A percentile compares a stretch with the other conserved stretches of the same genome.
These are phyloP conservation scores for Sequoiadendron giganteum DNA, from an alignment of 75 land plant genomes.

Conservation along the genomic window DNA sequence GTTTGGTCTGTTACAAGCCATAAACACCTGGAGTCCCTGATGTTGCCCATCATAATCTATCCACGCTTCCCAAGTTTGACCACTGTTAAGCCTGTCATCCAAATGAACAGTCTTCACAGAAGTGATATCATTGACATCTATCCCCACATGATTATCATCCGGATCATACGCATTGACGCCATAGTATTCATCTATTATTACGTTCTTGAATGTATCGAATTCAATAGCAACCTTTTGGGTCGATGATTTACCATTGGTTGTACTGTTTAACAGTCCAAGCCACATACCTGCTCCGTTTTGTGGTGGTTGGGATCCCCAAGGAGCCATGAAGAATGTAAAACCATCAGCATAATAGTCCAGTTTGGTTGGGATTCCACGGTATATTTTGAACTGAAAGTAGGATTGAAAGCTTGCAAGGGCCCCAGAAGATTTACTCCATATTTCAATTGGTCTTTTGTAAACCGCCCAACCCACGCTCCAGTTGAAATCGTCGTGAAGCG, in stretches of 20 bases:
- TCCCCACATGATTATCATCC: conserved; percentile 11
- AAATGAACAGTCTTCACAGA: not conserved
- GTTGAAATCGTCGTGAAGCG: not conserved
- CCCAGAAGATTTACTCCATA: not conserved
- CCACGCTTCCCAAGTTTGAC: not conserved
- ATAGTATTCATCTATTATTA: not conserved
- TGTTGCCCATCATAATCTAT: not conserved
- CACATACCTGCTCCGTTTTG: not conserved
- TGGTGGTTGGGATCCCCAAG: not conserved
- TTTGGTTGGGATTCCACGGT: not conserved
- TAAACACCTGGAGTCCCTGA: not conserved
- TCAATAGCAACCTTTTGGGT: not conserved
- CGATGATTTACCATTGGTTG: not conserved
- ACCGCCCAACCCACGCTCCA: not conserved
- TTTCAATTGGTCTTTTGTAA: not conserved
- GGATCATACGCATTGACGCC: not conserved
- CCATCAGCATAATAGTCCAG: not conserved
- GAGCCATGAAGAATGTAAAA: not conserved
- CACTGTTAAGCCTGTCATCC: not conserved
- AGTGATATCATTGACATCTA: not conserved
- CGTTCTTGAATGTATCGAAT: conserved; percentile 11
- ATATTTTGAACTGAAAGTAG: not conserved
- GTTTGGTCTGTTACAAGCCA: not conserved
- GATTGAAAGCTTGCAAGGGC: not conserved
- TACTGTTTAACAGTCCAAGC: conserved; percentile 2